These are phyloP conservation scores for Ceratobasidium sp. DNA, from an alignment of 1,284 basidiomycete species.

Conservation along the genomic window DNA sequence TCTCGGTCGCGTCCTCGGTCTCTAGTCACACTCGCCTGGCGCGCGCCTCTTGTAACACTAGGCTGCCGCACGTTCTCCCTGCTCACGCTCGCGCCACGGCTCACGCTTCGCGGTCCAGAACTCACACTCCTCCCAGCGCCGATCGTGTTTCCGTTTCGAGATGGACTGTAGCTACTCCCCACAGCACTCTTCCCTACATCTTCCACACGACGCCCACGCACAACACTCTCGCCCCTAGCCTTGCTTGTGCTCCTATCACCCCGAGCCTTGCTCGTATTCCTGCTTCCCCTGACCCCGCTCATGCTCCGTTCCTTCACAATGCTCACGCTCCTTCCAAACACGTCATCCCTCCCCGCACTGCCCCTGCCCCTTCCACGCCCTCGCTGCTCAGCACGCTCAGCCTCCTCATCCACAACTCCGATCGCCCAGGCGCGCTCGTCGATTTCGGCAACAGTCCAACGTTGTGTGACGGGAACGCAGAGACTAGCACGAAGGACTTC, in stretches of 20 bases:
- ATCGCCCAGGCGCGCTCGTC: constrained; percentile 82
- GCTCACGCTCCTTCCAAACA: constrained; percentile 29
- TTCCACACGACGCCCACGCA: constrained; percentile 26
- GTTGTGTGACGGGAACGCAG: constrained; percentile 63
- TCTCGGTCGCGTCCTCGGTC: neutral
- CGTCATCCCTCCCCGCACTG: neutral
- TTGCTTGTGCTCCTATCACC: constrained; percentile 18
- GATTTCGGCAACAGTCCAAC: constrained; percentile 82
- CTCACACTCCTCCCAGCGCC: constrained; percentile 12
- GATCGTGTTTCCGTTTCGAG: constrained; percentile 17
- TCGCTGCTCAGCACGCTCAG: constrained; percentile 25
- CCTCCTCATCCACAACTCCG: constrained; percentile 67
- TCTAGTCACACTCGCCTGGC: neutral
- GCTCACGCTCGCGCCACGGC: constrained; percentile 15
- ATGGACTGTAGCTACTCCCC: constrained; percentile 39
- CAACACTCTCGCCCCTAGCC: constrained; percentile 26
- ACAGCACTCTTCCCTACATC: neutral
- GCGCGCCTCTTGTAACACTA: neutral
- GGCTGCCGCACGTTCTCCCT: neutral
- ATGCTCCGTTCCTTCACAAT: neutral
- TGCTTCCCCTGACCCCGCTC: constrained; percentile 8
- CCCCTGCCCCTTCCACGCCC: neutral
- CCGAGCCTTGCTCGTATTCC: constrained; percentile 7
- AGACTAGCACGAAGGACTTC: constrained; percentile 81
- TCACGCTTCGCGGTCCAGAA: constrained; percentile 15